Conservation (phyloP, 495 filamentous ascomycete species). For the Trichocladium uniseriatum region DNA sequence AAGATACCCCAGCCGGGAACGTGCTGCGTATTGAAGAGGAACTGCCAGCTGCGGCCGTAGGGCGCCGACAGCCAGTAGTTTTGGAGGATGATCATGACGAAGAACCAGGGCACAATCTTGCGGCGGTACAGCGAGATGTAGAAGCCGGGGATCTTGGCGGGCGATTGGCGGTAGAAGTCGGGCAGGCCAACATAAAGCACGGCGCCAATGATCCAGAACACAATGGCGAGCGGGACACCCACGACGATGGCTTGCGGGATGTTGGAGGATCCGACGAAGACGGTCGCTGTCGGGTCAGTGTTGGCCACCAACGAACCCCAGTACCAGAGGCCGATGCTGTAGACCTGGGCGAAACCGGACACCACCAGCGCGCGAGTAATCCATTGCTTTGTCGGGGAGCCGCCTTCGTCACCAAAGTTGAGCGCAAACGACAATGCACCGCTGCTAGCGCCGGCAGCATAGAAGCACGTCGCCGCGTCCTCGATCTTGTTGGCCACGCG, state of each 20-base stretch:
- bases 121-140: constrained; percentile 48
- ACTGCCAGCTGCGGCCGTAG: constrained; percentile 55
- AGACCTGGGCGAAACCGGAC: constrained; percentile 56
- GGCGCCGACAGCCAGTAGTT: constrained; percentile 57
- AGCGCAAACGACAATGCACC: constrained; percentile 56
- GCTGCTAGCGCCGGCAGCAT: constrained; percentile 49
- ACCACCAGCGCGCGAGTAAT: constrained; percentile 54
- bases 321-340: constrained; percentile 56
- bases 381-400: constrained; percentile 53
- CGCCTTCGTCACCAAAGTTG: constrained; percentile 58
- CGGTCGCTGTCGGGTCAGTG: constrained; percentile 16
- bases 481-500: constrained; percentile 40
- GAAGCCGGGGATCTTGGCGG: constrained; percentile 56
- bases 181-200: constrained; percentile 50
- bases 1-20: constrained; percentile 45
- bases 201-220: constrained; percentile 44
- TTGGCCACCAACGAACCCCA: constrained; percentile 46
- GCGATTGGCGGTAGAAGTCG: constrained; percentile 56
- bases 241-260: constrained; percentile 38
- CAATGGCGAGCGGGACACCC: constrained; percentile 39
- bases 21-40: constrained; percentile 46
- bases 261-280: constrained; percentile 18
- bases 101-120: constrained; percentile 53
- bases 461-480: constrained; percentile 51
- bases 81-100: constrained; percentile 53